Conservation (phyloP, 495 filamentous ascomycete genomes). For the Rhypophila decipiens region DNA sequence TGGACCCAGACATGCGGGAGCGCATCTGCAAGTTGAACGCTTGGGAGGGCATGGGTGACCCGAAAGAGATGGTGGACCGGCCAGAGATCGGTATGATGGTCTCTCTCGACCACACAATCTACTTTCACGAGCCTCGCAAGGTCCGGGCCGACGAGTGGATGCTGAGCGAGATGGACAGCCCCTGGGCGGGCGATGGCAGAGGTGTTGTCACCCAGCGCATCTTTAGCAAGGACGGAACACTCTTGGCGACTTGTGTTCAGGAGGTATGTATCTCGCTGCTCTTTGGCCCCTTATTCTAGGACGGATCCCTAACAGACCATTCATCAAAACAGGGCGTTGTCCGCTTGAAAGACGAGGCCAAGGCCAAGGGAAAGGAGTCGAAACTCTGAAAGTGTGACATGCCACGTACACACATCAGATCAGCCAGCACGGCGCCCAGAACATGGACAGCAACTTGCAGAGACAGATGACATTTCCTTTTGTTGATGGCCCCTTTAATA, state of each 20-base stretch:
- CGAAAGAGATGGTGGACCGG: conserved; percentile 31
- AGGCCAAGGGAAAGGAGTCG: conserved; percentile 14
- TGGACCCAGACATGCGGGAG: conserved; percentile 21
- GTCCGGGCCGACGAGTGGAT: conserved; percentile 93
- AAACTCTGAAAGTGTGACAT: conserved; percentile 11
- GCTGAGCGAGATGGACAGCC: conserved; percentile 82
- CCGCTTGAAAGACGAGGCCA: conserved; percentile 14
- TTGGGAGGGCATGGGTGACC: conserved; percentile 33
- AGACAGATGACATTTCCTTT: no score
- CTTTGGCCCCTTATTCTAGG: neutral
- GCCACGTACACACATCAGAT: neutral
- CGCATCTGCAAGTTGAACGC: conserved; percentile 31
- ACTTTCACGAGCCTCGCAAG: conserved; percentile 78
- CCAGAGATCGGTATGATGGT: conserved; percentile 89
- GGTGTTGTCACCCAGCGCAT: conserved; percentile 85
- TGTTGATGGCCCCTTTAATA: no score
- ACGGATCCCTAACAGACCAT: neutral
- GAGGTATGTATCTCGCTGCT: conserved; percentile 45
- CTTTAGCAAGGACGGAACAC: conserved; percentile 70
- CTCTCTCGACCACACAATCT: conserved; percentile 86
- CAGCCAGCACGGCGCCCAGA: neutral
- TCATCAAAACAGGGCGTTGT: conserved; percentile 14
- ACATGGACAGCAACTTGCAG: no score
- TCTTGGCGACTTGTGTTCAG: conserved; percentile 83
- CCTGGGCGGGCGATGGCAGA: conserved; percentile 89